Evolutionary conservation across 208 protist genomes (phyloP).

Genomic region (Trichomonas tenax): DNA sequence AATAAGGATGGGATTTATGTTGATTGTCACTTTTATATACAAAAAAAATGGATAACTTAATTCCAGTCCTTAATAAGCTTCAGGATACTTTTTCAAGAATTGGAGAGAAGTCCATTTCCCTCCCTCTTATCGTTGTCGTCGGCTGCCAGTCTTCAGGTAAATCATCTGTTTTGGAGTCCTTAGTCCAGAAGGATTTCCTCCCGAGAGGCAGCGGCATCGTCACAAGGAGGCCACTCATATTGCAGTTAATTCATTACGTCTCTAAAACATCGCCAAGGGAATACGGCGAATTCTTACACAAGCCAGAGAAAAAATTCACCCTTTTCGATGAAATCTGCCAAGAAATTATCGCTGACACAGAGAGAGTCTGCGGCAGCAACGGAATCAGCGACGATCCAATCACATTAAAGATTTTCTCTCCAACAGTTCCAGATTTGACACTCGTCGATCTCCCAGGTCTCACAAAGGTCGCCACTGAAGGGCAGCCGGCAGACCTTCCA

Average conservation of each 20-base stretch:
- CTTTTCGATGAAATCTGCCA: constrained; percentile 75
- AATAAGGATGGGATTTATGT: no score
- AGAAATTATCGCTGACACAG: constrained; percentile 80
- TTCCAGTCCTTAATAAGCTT: constrained; percentile 41
- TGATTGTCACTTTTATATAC: neutral
- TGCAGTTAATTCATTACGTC: constrained; percentile 82
- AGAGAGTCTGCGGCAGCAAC: constrained; percentile 73
- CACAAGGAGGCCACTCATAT: constrained; percentile 88
- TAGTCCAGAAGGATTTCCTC: constrained; percentile 95
- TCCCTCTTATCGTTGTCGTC: constrained; percentile 39
- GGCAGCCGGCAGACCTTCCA: constrained; percentile 89
- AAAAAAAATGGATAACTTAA: constrained; percentile 29
- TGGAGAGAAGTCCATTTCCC: constrained; percentile 23
- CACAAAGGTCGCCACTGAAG: constrained; percentile 61
- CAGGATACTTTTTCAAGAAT: constrained; percentile 35
- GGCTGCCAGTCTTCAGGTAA: constrained; percentile 36
- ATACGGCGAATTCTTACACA: constrained; percentile 63
- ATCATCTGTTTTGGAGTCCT: constrained; percentile 79
- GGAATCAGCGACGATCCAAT: constrained; percentile 59
- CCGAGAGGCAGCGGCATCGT: constrained; percentile 95
- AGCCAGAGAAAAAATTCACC: constrained; percentile 64
- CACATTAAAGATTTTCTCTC: constrained; percentile 26
- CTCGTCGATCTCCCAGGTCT: constrained; percentile 45
- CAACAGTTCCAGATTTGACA: constrained; percentile 41
- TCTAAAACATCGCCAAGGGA: constrained; percentile 34